Percentiles rank a stretch among this genome's conserved stretches.
phyloP scores from a whole-genome alignment of 2,329 filamentous ascomycete genomes.

The Pleurostoma richardsiae region DNA sequence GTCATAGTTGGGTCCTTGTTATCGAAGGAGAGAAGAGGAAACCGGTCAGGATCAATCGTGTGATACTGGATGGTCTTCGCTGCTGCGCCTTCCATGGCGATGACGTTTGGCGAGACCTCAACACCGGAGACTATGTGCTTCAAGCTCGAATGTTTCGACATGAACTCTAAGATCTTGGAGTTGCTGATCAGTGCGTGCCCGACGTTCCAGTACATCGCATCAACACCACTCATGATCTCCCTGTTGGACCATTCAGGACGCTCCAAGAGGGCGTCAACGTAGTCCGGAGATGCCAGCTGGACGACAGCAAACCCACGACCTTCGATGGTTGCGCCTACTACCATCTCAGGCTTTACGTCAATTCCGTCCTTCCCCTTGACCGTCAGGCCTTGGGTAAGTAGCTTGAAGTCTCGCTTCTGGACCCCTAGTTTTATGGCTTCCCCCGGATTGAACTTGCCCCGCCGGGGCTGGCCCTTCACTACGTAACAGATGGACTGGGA shows the following conservation, averaged over 20 bases:
- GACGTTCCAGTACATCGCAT: conserved; percentile 75
- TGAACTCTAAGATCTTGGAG: conserved; percentile 62
- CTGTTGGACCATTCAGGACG: conserved; percentile 67
- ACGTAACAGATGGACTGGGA: conserved; percentile 79
- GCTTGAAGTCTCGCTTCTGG: conserved; percentile 47
- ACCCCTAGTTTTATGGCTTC: conserved; percentile 64
- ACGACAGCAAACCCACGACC: conserved; percentile 75
- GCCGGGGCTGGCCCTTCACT: conserved; percentile 66
- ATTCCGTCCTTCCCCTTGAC: conserved; percentile 61
- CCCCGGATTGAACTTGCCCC: conserved; percentile 73
- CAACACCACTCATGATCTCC: conserved; percentile 62
- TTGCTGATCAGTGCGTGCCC: conserved; percentile 63
- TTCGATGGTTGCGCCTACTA: conserved; percentile 61
- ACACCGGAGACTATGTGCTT: conserved; percentile 74
- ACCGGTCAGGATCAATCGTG: conserved; percentile 68
- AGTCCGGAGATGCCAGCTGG: conserved; percentile 68
- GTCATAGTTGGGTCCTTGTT: conserved; percentile 31
- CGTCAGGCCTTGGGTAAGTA: conserved; percentile 57
- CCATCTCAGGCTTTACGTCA: conserved; percentile 79
- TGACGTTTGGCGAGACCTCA: conserved; percentile 70
- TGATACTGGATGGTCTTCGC: conserved; percentile 64
- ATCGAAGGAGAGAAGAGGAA: conserved; percentile 63
- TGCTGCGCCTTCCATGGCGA: conserved; percentile 64
- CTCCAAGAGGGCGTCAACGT: conserved; percentile 64
- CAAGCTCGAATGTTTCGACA: conserved; percentile 52